phyloP scores from a whole-genome alignment of 345 rosid species.

The Hibiscus mutabilis region DNA sequence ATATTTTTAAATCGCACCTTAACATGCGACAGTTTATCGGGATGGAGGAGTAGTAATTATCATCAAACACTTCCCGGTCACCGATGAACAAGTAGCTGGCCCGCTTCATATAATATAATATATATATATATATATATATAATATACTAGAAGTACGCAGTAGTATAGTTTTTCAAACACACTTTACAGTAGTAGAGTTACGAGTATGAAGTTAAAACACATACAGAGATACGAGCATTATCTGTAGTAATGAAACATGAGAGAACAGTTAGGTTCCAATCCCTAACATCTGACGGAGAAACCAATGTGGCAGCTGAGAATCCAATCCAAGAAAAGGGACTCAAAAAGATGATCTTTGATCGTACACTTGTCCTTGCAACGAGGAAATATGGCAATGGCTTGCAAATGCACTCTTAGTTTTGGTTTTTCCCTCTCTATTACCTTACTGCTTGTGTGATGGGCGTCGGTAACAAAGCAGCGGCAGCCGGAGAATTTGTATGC shows the following conservation, averaged over 20 bases:
- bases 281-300: not conserved
- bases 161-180: not conserved
- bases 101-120: not conserved
- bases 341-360: not conserved
- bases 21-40: too few species aligned
- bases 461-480: constrained; percentile 15
- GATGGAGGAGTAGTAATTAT: not conserved
- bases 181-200: not conserved
- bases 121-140: not conserved
- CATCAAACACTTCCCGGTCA: not conserved
- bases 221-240: not conserved
- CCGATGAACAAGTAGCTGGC: not conserved
- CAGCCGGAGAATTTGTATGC: constrained; percentile 33
- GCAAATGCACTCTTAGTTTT: not conserved
- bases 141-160: not conserved
- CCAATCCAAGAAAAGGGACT: not conserved
- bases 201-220: not conserved
- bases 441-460: constrained; percentile 20
- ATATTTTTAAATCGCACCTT: too few species aligned
- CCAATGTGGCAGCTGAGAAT: not conserved
- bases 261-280: not conserved
- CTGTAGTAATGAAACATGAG: not conserved
- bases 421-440: not conserved
- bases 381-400: constrained; percentile 26
- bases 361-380: constrained; percentile 43